Percentiles rank a stretch among this genome's conserved stretches.
phyloP scores from a whole-genome alignment of 495 filamentous ascomycete species.

The Xylaria curta region DNA sequence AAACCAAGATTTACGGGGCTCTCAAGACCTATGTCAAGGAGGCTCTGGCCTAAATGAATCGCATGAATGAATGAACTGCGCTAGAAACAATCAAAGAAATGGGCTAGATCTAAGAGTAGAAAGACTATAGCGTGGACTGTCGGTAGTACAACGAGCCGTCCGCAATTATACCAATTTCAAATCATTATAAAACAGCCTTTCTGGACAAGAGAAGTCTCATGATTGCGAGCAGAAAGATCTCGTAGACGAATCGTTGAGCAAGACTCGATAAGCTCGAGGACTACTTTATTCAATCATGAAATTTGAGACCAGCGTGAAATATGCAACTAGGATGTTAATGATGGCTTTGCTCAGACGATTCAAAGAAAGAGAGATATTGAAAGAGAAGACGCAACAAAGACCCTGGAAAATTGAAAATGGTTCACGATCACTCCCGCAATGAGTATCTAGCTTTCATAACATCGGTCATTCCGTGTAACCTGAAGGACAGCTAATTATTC shows the following conservation, averaged over 20 bases:
- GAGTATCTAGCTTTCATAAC: no score
- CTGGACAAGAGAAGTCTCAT: neutral
- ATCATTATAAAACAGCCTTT: neutral
- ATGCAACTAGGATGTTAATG: neutral
- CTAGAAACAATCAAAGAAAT: neutral
- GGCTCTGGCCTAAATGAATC: neutral
- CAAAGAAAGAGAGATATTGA: constrained; percentile 7
- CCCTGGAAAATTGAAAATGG: neutral
- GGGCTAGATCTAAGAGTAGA: neutral
- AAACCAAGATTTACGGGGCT: neutral
- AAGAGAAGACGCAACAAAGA: constrained; percentile 23
- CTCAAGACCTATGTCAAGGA: no score
- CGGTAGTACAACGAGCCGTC: neutral
- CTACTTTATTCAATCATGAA: neutral
- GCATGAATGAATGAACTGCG: no score
- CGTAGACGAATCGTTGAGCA: neutral
- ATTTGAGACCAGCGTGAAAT: neutral
- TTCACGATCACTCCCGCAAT: neutral
- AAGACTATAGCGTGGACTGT: neutral
- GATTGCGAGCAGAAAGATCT: neutral
- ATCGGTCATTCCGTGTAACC: no score
- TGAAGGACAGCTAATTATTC: no score
- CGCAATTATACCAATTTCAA: neutral
- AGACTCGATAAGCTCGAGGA: neutral
- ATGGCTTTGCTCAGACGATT: neutral